These are phyloP conservation scores for Quercus robur DNA, from an alignment of 306 rosid species.

Conservation along the genomic window DNA sequence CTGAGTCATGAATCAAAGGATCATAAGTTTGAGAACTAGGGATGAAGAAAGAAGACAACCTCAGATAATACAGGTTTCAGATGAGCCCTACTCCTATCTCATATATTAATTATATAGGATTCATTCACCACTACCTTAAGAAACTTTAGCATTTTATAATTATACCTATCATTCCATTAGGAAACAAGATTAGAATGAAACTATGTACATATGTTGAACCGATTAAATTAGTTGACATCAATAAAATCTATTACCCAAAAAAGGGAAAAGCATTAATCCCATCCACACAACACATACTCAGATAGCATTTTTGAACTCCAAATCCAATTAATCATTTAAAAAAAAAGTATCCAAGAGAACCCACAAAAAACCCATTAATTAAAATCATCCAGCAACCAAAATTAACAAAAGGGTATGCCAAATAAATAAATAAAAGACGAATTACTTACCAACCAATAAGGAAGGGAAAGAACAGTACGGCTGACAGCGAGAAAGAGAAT, in stretches of 20 bases:
- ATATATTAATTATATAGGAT: not conserved
- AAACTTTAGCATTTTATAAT: not conserved
- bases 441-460: slow-evolving; percentile 55
- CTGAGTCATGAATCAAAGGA: not conserved
- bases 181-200: not conserved
- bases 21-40: not conserved
- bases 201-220: not conserved
- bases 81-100: not conserved
- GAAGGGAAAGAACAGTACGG: slow-evolving; percentile 38
- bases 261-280: not conserved
- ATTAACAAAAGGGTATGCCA: not conserved
- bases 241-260: not conserved
- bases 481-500: slow-evolving; percentile 55
- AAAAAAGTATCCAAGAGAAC: not conserved
- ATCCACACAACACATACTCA: not conserved
- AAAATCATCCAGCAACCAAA: not conserved
- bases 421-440: not conserved
- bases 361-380: not conserved
- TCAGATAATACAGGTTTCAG: not conserved
- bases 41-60: not conserved
- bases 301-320: not conserved
- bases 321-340: not conserved
- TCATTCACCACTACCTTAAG: not conserved
- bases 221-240: not conserved
- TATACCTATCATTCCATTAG: not conserved